A percentile compares a stretch with the other conserved stretches of the same genome.
phyloP scores from a whole-genome alignment of 202 grass and related monocot species.

The Carex sylvatica region DNA sequence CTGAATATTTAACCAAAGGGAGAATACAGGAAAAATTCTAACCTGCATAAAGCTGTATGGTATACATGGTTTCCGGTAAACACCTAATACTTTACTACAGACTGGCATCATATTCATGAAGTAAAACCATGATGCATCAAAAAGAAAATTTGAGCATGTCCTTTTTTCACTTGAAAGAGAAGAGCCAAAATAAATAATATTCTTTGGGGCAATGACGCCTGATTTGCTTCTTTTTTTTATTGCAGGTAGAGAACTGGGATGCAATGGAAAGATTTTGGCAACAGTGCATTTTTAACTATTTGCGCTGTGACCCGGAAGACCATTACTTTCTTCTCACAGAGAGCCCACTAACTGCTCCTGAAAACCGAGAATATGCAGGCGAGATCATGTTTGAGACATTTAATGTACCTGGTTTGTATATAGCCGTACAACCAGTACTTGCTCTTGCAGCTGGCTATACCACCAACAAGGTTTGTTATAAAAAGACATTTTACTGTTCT shows the following conservation, averaged over 20 bases:
- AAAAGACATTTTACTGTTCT: neutral
- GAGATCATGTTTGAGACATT: conserved; percentile 99
- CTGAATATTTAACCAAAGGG: neutral
- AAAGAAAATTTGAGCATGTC: neutral
- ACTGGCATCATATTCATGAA: neutral
- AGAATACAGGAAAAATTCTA: neutral
- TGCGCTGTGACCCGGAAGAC: conserved; percentile 88
- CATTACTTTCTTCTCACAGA: conserved; percentile 96
- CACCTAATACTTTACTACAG: neutral
- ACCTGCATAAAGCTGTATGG: neutral
- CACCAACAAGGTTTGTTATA: conserved; percentile 68
- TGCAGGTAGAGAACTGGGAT: conserved; percentile 94
- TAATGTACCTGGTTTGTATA: conserved; percentile 91
- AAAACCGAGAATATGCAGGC: conserved; percentile 83
- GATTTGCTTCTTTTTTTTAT: neutral
- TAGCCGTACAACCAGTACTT: conserved; percentile 89
- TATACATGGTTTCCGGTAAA: neutral
- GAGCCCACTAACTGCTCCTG: conserved; percentile 83
- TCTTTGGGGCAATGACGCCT: neutral
- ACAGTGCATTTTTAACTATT: conserved; percentile 90
- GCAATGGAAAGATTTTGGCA: conserved; percentile 99
- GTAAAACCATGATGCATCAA: neutral
- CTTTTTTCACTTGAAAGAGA: neutral
- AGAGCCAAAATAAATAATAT: neutral
- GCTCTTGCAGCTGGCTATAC: conserved; percentile 96